Percentiles rank a stretch among this genome's conserved stretches.
Conservation (phyloP, 2,329 filamentous ascomycete genomes). For the Chalaropsis thielavioides region DNA sequence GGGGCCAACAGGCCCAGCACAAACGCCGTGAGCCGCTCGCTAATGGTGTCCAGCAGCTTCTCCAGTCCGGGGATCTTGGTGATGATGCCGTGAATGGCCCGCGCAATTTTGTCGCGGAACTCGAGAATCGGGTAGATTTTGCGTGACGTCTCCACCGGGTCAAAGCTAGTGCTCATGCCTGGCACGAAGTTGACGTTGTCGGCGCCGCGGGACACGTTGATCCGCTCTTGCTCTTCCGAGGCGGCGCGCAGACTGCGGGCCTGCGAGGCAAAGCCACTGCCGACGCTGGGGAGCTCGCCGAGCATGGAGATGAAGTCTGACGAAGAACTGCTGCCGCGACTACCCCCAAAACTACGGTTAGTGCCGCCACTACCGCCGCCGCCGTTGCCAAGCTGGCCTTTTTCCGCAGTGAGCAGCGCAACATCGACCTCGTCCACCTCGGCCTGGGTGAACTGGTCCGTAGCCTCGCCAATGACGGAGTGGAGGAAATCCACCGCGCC, state of each 20-base stretch:
- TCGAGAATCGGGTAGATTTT: conserved; percentile 91
- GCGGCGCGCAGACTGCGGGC: conserved; percentile 46
- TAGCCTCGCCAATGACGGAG: conserved; percentile 59
- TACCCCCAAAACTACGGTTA: conserved; percentile 24
- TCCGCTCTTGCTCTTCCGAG: conserved; percentile 45
- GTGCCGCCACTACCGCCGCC: conserved; percentile 20
- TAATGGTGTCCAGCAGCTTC: conserved; percentile 81
- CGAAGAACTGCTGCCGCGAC: conserved; percentile 25
- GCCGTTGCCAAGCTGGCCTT: conserved; percentile 26
- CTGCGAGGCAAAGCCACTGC: conserved; percentile 50
- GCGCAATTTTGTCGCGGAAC: conserved; percentile 89
- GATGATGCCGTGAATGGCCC: conserved; percentile 68
- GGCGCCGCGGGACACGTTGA: conserved; percentile 29
- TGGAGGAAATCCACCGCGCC: conserved; percentile 75
- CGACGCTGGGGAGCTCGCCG: conserved; percentile 57
- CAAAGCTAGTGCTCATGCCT: conserved; percentile 61
- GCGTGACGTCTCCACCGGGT: conserved; percentile 58
- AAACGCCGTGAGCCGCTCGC: conserved; percentile 83
- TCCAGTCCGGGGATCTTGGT: conserved; percentile 87
- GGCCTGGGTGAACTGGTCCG: conserved; percentile 71
- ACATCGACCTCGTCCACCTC: conserved; percentile 70
- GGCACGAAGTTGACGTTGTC: conserved; percentile 46
- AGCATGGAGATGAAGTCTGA: conserved; percentile 61
- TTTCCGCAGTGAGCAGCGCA: conserved; percentile 55
- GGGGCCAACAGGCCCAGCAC: conserved; percentile 81